A percentile compares a stretch with the other conserved stretches of the same genome.
phyloP scores from a whole-genome alignment of 2,329 filamentous ascomycete genomes.

The Metarhizium brunneum region DNA sequence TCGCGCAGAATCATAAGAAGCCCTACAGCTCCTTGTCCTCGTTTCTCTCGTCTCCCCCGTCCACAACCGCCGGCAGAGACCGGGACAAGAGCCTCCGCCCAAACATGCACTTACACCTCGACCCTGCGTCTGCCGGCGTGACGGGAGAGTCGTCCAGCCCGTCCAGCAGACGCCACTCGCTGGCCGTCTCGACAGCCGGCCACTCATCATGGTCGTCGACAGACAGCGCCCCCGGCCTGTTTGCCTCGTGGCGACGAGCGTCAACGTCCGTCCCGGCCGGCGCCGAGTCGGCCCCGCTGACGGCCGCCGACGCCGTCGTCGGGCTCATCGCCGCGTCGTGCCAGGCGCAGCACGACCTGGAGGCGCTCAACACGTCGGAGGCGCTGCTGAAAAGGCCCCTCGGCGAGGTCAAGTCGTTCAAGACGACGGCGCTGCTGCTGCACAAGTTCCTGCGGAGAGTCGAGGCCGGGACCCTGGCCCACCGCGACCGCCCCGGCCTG shows the following conservation, averaged over 20 bases:
- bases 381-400: slow-evolving; percentile 1
- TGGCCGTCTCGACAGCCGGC: neutral
- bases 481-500: slow-evolving; percentile 5
- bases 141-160: neutral
- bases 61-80: neutral
- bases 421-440: slow-evolving; percentile 9
- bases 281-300: slow-evolving; percentile 6
- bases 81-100: neutral
- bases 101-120: neutral
- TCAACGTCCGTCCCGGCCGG: slow-evolving; percentile 1
- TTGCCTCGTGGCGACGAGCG: neutral
- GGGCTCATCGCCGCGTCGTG: slow-evolving; percentile 12
- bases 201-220: neutral
- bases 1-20: neutral
- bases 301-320: slow-evolving; percentile 5
- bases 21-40: neutral
- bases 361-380: slow-evolving; percentile 1
- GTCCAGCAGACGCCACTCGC: neutral
- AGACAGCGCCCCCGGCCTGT: neutral
- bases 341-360: slow-evolving; percentile 6
- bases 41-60: neutral
- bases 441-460: slow-evolving; percentile 10
- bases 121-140: neutral
- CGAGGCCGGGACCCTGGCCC: slow-evolving; percentile 3
- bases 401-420: slow-evolving; percentile 6